Evolutionary conservation across 306 rosid genomes (phyloP).

Genomic region (Fragaria vesca): DNA sequence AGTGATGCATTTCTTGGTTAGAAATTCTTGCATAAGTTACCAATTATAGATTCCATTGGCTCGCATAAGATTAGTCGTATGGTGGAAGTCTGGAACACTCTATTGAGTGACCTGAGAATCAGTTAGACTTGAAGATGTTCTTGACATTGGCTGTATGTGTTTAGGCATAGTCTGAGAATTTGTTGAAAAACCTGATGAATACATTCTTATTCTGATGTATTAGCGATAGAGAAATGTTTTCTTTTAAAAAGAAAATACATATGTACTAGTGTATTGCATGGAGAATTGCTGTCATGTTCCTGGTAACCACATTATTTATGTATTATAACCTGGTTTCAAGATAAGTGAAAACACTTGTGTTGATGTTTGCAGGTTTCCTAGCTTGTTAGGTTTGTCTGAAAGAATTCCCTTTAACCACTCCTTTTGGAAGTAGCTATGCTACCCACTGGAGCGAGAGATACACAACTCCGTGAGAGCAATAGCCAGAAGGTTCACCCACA

Average conservation of each 20-base stretch:
- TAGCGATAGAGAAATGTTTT: background rate
- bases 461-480: constrained; percentile 90
- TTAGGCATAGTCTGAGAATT: background rate
- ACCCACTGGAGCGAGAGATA: constrained; percentile 83
- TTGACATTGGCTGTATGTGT: background rate
- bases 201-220: background rate
- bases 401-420: constrained; percentile 43
- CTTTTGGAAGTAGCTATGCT: constrained; percentile 82
- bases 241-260: no score
- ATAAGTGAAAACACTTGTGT: constrained; percentile 31
- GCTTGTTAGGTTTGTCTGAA: constrained; percentile 42
- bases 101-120: background rate
- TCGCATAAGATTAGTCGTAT: background rate
- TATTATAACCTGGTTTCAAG: constrained; percentile 20
- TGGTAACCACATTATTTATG: background rate
- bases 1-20: background rate
- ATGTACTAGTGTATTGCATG: no score
- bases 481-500: constrained; percentile 98
- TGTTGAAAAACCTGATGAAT: background rate
- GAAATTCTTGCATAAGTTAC: background rate
- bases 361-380: constrained; percentile 51
- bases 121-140: background rate
- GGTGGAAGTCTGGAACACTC: background rate
- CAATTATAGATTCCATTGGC: background rate
- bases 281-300: background rate